These are phyloP conservation scores for Naganishia kalamii DNA, from an alignment of 768 basidiomycete species.

Conservation along the genomic window DNA sequence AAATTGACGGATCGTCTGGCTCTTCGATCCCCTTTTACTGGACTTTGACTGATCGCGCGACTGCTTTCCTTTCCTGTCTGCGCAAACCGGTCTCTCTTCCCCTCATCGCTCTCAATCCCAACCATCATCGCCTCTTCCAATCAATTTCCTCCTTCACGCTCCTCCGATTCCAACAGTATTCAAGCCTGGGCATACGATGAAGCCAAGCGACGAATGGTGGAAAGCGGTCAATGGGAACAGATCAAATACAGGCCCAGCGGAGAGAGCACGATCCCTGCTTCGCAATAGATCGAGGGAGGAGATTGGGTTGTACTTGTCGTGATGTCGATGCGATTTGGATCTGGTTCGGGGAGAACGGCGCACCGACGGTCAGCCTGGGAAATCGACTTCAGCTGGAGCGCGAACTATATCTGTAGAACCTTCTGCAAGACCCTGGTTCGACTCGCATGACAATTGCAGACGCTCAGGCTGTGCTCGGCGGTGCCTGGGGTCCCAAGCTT, in stretches of 20 bases:
- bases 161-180: conserved; percentile 54
- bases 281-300: neutral
- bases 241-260: conserved; percentile 64
- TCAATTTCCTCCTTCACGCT: neutral
- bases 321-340: neutral
- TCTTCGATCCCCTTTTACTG: neutral
- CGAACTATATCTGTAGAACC: too few relatives aligned
- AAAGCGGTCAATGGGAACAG: conserved; percentile 66
- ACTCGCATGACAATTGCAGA: too few relatives aligned
- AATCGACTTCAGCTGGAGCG: too few relatives aligned
- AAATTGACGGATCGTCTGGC: too few relatives aligned
- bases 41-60: too few relatives aligned
- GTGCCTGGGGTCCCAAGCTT: too few relatives aligned
- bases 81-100: neutral
- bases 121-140: neutral
- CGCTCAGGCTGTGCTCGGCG: too few relatives aligned
- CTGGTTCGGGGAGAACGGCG: neutral
- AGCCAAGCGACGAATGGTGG: conserved; percentile 83
- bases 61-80: neutral
- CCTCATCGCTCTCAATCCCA: neutral
- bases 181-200: conserved; percentile 87
- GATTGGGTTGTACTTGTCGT: neutral
- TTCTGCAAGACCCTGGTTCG: too few relatives aligned
- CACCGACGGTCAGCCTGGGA: too few relatives aligned
- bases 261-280: conserved; percentile 7